Base-by-base conservation (phyloP, 495 filamentous ascomycete species). In the Clavariopsis aquatica region DNA sequence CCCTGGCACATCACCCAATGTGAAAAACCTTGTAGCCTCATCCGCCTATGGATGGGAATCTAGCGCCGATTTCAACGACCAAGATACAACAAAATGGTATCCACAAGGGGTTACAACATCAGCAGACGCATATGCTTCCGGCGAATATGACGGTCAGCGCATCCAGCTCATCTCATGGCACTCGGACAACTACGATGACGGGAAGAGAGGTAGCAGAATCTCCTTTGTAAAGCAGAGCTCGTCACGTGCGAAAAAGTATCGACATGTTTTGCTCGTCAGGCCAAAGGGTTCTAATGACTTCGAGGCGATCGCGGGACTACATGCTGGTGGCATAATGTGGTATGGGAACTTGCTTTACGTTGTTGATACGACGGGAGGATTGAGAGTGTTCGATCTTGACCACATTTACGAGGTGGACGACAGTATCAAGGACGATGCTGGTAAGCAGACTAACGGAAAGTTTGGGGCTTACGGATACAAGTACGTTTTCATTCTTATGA, bases 151-250 rank as follows among this genome's bases (percentile, higher is more conserved):
- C n/a, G 75, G 71, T 22, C 65, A 69, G 26, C 65, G 72, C 10
- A 74, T 67, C 9, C 76, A 75, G 71, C 65, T 79, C 24, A 72
- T 77, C 1, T 76, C 74, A 53, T 79, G 77, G 77, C 71, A 79
- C 36, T 63, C 60, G 7, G 60, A 63, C 27, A 28, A 56, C 19
- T 63, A 63, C 36, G 68, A 73, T 19, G 65, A 73, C 7, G 66
- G 73, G 13, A 69, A 72, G 13, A 67, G 74, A 17, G 73, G 75
- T 26, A 76, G 72, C 22, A 52, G 77, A 0, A 56, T 79, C 4
- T 72, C 71, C 12, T 79, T 79, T 60, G 70, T 79, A 1, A 55
- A 55, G 1, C 60, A 24, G 13, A 26, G 51, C 17, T 67, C 77
- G 56, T 19, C n/a, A 24, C 67, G 73, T 10, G 57, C 62, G 17